phyloP scores from a whole-genome alignment of 306 rosid genomes.

The Corylus avellana region DNA sequence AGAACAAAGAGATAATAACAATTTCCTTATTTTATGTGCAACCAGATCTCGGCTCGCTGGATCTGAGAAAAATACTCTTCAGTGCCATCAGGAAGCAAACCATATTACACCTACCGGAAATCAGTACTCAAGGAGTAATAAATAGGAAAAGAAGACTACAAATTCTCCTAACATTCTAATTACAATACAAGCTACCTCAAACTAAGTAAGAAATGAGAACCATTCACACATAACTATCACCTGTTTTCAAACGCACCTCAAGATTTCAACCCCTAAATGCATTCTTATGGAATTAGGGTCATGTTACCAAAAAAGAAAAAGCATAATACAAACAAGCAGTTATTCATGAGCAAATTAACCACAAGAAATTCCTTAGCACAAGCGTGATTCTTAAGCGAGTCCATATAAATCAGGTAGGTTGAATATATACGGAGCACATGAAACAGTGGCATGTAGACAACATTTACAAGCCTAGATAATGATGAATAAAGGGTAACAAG shows the following conservation, averaged over 20 bases:
- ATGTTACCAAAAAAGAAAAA: neutral
- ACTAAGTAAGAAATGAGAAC: no score
- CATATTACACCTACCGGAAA: neutral
- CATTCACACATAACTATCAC: no score
- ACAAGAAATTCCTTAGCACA: neutral
- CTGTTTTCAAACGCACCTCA: no score
- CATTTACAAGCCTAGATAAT: slow-evolving; percentile 10
- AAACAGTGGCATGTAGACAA: slow-evolving; percentile 6
- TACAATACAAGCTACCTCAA: no score
- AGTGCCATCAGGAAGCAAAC: neutral
- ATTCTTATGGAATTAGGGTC: neutral
- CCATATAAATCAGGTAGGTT: slow-evolving; percentile 7
- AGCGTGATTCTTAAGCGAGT: neutral
- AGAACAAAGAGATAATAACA: neutral
- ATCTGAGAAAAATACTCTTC: neutral
- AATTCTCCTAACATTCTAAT: no score
- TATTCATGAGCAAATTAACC: neutral
- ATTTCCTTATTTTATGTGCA: neutral
- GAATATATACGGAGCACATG: neutral
- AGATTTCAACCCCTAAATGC: neutral
- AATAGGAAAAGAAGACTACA: no score
- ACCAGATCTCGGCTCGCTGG: neutral
- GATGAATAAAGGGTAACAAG: slow-evolving; percentile 19
- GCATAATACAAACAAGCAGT: neutral
- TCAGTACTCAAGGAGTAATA: no score